Evolutionary conservation across 1,284 basidiomycete genomes (phyloP).

Genomic region (Fomitopsis betulina): DNA sequence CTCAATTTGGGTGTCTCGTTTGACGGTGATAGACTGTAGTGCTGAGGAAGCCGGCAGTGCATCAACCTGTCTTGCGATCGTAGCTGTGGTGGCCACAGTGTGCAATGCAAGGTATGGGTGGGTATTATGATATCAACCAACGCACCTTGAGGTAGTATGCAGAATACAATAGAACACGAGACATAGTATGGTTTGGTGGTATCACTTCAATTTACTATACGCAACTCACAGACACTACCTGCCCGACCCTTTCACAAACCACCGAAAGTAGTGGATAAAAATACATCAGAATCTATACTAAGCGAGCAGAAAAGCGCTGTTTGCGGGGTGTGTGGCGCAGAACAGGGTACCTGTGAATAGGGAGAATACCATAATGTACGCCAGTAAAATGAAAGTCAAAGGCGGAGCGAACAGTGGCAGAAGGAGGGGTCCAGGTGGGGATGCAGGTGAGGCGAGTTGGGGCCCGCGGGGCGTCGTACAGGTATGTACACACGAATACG

Average conservation of each 20-base stretch:
- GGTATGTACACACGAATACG: conserved; percentile 5
- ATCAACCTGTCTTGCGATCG: too few relatives aligned
- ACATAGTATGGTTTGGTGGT: not conserved
- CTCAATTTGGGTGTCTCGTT: too few relatives aligned
- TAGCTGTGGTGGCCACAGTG: too few relatives aligned
- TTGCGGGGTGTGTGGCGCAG: not conserved
- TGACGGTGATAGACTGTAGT: too few relatives aligned
- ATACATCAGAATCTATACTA: conserved; percentile 50
- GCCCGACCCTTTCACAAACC: conserved; percentile 10
- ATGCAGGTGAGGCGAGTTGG: conserved; percentile 1
- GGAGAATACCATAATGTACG: conserved; percentile 18
- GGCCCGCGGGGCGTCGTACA: conserved; percentile 1
- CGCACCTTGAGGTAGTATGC: not conserved
- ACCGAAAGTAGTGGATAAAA: conserved; percentile 36
- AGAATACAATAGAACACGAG: not conserved
- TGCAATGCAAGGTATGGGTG: too few relatives aligned
- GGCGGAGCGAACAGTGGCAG: conserved; percentile 2
- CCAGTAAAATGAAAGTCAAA: conserved; percentile 3
- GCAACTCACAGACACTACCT: not conserved
- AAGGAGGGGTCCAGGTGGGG: conserved; percentile 1
- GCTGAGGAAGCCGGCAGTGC: too few relatives aligned
- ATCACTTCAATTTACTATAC: conserved; percentile 8
- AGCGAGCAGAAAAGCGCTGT: conserved; percentile 11
- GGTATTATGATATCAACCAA: not conserved
- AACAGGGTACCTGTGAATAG: conserved; percentile 11